Conservation (phyloP, 2,329 filamentous ascomycete genomes). For the Paracamarosporium sp. region DNA sequence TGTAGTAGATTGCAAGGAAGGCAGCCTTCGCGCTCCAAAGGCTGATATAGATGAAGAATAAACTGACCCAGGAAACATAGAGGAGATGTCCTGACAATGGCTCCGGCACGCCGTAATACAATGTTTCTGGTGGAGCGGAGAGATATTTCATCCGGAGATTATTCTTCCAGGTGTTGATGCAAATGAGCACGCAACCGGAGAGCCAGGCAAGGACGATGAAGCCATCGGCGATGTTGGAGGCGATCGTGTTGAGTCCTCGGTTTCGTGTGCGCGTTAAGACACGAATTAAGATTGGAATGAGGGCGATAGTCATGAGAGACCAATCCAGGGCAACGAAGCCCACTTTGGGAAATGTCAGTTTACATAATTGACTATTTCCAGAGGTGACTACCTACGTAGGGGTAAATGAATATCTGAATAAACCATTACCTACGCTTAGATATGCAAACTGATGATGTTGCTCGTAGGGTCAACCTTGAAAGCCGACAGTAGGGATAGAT, state of each 20-base stretch:
- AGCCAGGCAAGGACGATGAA: slow-evolving; percentile 34
- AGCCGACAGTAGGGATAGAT: background rate
- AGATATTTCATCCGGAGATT: slow-evolving; percentile 32
- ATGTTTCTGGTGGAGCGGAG: slow-evolving; percentile 7
- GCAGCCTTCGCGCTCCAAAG: slow-evolving; percentile 38
- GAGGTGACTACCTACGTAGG: slow-evolving; percentile 21
- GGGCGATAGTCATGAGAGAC: slow-evolving; percentile 32
- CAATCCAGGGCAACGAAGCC: slow-evolving; percentile 38
- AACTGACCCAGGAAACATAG: slow-evolving; percentile 38
- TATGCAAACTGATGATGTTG: background rate
- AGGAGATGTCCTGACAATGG: slow-evolving; percentile 33
- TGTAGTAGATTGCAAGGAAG: slow-evolving; percentile 40
- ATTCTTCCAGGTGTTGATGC: slow-evolving; percentile 41
- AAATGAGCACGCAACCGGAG: slow-evolving; percentile 26
- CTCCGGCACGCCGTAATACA: slow-evolving; percentile 35
- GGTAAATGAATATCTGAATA: slow-evolving; percentile 31
- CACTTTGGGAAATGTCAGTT: slow-evolving; percentile 19
- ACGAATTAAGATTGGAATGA: slow-evolving; percentile 36
- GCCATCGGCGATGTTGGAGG: slow-evolving; percentile 27
- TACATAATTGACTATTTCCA: background rate
- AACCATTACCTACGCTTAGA: slow-evolving; percentile 20
- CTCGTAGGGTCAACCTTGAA: background rate
- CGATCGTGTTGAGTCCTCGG: slow-evolving; percentile 12
- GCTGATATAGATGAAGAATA: slow-evolving; percentile 41
- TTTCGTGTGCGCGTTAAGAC: slow-evolving; percentile 27